These are phyloP conservation scores for Annulohypoxylon stygium DNA, from an alignment of 495 filamentous ascomycete genomes.

Conservation along the genomic window DNA sequence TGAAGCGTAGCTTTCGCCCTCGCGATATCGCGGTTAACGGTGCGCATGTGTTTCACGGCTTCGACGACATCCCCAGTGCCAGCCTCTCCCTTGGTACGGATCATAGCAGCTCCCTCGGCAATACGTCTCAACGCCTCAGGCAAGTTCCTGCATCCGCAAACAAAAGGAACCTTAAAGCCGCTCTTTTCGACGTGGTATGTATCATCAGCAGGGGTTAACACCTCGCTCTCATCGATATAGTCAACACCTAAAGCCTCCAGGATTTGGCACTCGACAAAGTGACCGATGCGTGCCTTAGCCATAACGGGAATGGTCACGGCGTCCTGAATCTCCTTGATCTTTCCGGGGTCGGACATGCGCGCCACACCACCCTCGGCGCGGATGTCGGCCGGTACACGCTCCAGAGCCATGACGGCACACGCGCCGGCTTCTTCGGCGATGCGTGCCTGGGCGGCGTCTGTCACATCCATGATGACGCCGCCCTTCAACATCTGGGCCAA, in stretches of 20 bases:
- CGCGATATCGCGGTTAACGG: conserved; percentile 87
- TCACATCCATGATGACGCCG: conserved; percentile 99
- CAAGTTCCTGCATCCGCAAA: conserved; percentile 95
- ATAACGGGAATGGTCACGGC: conserved; percentile 99
- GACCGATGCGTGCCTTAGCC: conserved; percentile 98
- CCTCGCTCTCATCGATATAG: conserved; percentile 98
- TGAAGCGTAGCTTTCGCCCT: conserved; percentile 73
- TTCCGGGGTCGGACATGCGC: conserved; percentile 93
- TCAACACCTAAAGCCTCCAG: conserved; percentile 94
- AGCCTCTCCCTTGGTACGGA: conserved; percentile 97
- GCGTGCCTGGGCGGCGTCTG: conserved; percentile 92
- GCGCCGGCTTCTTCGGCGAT: conserved; percentile 98
- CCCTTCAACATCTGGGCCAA: conserved; percentile 98
- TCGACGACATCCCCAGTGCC: conserved; percentile 99
- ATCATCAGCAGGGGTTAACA: conserved; percentile 94
- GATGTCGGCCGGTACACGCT: conserved; percentile 98
- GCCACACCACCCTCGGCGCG: conserved; percentile 91
- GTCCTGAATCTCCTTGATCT: conserved; percentile 97
- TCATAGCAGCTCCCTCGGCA: conserved; percentile 96
- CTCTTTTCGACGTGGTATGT: conserved; percentile 92
- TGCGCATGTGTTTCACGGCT: conserved; percentile 95
- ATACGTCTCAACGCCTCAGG: conserved; percentile 94
- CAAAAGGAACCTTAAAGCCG: conserved; percentile 87
- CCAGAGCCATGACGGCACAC: conserved; percentile 96
- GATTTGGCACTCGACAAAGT: conserved; percentile 99